Percentiles rank a stretch among this genome's conserved stretches.
phyloP scores from a whole-genome alignment of 805 yeast genomes.

The Starmerella etchellsii region DNA sequence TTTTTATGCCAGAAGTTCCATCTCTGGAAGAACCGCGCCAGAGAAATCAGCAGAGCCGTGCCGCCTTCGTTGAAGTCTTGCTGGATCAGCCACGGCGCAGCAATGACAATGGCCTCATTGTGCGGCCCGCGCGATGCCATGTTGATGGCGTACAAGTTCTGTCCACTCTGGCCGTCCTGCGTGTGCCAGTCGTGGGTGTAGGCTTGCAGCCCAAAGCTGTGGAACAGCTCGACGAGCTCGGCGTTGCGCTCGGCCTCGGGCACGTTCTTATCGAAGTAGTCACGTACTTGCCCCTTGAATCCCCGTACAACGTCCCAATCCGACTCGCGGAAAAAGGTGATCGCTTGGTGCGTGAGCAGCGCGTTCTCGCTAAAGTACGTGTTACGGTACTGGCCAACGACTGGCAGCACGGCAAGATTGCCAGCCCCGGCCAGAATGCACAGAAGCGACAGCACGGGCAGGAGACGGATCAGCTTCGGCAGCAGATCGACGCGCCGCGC shows the following conservation, averaged over 20 bases:
- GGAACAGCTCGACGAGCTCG: constrained; percentile 44
- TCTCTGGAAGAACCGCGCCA: constrained; percentile 67
- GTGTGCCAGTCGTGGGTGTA: constrained; percentile 35
- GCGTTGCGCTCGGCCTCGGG: constrained; percentile 24
- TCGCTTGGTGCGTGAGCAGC: constrained; percentile 90
- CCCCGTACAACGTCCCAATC: constrained; percentile 92
- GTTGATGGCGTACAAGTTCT: constrained; percentile 50
- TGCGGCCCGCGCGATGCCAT: constrained; percentile 94
- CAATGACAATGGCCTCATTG: constrained; percentile 85
- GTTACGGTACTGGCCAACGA: constrained; percentile 66
- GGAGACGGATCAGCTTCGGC: constrained; percentile 18
- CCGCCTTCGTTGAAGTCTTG: constrained; percentile 69
- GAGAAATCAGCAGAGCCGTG: constrained; percentile 52
- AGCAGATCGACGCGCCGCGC: constrained; percentile 24
- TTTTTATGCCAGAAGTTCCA: constrained; percentile 95
- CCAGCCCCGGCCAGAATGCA: constrained; percentile 33
- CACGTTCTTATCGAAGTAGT: constrained; percentile 21
- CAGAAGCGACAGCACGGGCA: constrained; percentile 25
- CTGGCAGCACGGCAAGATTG: constrained; percentile 52
- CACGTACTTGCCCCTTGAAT: constrained; percentile 48
- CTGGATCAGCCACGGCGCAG: constrained; percentile 72
- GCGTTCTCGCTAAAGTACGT: constrained; percentile 95
- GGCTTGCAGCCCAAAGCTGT: constrained; percentile 52
- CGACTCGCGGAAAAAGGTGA: constrained; percentile 77
- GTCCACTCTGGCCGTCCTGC: constrained; percentile 16